Evolutionary conservation across 139 green algal species (phyloP).

Genomic region (Chlamydomonas incerta): DNA sequence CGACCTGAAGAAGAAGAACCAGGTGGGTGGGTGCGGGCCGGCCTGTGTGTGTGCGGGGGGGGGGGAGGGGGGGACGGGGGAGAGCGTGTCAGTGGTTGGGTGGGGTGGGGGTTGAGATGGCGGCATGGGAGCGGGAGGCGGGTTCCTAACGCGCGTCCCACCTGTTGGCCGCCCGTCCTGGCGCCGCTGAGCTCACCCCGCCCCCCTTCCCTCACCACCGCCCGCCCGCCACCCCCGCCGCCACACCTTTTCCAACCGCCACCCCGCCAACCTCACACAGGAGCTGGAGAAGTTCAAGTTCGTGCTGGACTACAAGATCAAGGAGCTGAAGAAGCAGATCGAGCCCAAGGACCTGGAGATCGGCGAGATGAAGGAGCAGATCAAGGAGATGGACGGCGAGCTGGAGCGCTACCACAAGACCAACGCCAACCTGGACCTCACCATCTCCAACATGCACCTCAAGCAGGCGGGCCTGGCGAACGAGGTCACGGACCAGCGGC

Average conservation of each 20-base stretch:
- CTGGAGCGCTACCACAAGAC: constrained; percentile 90
- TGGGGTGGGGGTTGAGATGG: no score
- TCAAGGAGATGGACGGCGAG: constrained; percentile 89
- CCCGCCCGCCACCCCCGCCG: no score
- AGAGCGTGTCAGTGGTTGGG: no score
- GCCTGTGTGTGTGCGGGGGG: neutral
- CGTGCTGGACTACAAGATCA: constrained; percentile 96
- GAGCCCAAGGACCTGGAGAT: constrained; percentile 90
- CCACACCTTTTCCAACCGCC: no score
- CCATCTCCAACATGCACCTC: constrained; percentile 77
- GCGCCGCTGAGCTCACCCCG: no score
- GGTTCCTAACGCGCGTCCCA: no score
- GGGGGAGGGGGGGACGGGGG: no score
- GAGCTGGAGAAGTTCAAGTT: constrained; percentile 98
- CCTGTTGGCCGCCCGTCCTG: no score
- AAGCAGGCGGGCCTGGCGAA: constrained; percentile 75
- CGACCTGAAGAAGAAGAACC: constrained; percentile 96
- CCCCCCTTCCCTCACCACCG: no score
- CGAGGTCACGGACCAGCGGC: constrained; percentile 55
- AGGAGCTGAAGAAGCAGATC: constrained; percentile 94
- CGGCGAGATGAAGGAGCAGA: constrained; percentile 83
- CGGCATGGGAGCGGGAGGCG: no score
- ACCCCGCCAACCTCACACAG: constrained; percentile 36
- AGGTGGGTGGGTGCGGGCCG: constrained; percentile 53
- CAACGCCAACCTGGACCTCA: constrained; percentile 84